A percentile compares a stretch with the other conserved stretches of the same genome.
These are phyloP conservation scores for Wolfiporia cocos DNA, from an alignment of 1,284 basidiomycete species.

Conservation along the genomic window DNA sequence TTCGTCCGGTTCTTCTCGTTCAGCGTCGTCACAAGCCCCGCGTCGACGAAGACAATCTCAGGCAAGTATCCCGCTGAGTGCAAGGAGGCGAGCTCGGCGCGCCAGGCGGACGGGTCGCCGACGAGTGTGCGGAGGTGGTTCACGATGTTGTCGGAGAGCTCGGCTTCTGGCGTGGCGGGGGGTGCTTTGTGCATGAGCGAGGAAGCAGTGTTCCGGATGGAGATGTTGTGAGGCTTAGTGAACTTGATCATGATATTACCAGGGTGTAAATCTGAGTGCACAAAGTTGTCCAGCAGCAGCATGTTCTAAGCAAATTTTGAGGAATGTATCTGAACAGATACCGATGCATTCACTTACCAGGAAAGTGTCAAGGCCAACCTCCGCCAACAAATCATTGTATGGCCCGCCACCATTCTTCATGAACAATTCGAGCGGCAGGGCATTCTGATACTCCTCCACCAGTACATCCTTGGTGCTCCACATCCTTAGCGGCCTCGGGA, in stretches of 20 bases:
- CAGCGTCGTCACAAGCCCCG: conserved; percentile 89
- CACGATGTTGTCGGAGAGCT: conserved; percentile 51
- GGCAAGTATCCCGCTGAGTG: conserved; percentile 79
- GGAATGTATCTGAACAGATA: neutral
- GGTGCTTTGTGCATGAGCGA: conserved; percentile 30
- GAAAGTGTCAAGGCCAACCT: conserved; percentile 93
- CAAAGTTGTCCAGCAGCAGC: conserved; percentile 97
- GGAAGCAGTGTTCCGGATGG: conserved; percentile 40
- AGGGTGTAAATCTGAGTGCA: conserved; percentile 91
- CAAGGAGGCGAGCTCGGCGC: conserved; percentile 60
- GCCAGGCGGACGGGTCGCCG: conserved; percentile 65
- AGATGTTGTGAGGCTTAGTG: conserved; percentile 69
- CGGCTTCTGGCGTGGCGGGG: conserved; percentile 13
- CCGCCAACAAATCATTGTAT: conserved; percentile 87
- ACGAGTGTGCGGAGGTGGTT: conserved; percentile 55
- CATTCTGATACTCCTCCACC: conserved; percentile 93
- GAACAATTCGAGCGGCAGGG: conserved; percentile 87
- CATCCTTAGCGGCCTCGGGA: conserved; percentile 80
- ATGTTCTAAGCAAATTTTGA: conserved; percentile 64
- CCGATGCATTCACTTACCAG: conserved; percentile 46
- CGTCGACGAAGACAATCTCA: conserved; percentile 95
- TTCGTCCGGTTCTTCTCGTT: conserved; percentile 80
- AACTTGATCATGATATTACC: conserved; percentile 99
- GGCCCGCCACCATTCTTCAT: conserved; percentile 87
- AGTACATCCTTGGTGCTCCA: conserved; percentile 82